Conservation (phyloP, 176 grass and related monocot species). For the Tuctoria greenei region DNA sequence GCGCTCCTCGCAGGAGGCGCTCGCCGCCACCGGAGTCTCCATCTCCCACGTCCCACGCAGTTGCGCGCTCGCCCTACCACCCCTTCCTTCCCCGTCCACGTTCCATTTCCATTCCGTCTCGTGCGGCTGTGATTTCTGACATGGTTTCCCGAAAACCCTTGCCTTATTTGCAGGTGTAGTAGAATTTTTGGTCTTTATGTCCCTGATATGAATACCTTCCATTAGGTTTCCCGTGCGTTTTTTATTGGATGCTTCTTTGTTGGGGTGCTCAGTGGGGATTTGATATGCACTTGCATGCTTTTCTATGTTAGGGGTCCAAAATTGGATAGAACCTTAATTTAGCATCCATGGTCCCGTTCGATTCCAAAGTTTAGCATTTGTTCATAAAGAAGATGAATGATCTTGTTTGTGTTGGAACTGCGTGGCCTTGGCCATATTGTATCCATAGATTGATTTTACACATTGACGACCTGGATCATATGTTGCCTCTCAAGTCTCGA, state of each 20-base stretch:
- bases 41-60: constrained; percentile 75
- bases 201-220: not conserved
- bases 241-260: constrained; percentile 7
- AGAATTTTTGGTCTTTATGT: not conserved
- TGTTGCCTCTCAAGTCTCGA: not conserved
- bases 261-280: not conserved
- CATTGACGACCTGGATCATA: not conserved
- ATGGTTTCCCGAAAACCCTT: not conserved
- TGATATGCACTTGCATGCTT: not conserved
- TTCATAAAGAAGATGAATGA: not conserved
- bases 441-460: constrained; percentile 6
- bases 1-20: constrained; percentile 60
- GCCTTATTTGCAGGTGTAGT: not conserved
- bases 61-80: constrained; percentile 40
- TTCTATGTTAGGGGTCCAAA: not conserved
- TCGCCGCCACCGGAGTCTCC: constrained; percentile 69
- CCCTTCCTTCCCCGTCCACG: not conserved
- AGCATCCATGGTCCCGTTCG: not conserved
- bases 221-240: not conserved
- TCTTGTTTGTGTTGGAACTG: not conserved
- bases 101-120: not conserved
- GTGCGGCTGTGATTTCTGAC: not conserved
- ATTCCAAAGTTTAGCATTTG: not conserved
- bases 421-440: not conserved
- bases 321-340: not conserved